A percentile compares a stretch with the other conserved stretches of the same genome.
Evolutionary conservation across 306 rosid species (phyloP).

Genomic region (Macrotyloma uniflorum): DNA sequence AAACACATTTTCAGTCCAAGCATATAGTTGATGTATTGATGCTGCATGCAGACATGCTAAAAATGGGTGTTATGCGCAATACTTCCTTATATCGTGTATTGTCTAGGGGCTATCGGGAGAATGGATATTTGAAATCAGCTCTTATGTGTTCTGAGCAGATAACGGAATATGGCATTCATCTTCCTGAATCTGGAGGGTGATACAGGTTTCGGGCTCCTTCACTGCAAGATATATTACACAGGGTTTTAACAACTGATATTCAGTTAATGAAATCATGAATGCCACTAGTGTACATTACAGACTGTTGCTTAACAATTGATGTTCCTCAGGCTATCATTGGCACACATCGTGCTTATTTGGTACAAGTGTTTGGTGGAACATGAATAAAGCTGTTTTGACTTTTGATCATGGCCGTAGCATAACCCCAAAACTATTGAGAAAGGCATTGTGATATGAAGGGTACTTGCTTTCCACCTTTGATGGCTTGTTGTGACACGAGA

Average conservation of each 20-base stretch:
- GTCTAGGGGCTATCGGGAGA: slow-evolving; percentile 55
- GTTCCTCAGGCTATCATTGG: slow-evolving; percentile 1
- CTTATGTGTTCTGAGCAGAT: slow-evolving; percentile 39
- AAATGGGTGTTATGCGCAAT: slow-evolving; percentile 60
- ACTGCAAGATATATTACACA: neutral
- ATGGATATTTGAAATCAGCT: slow-evolving; percentile 48
- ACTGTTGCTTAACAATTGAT: neutral
- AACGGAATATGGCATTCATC: slow-evolving; percentile 26
- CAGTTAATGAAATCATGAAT: neutral
- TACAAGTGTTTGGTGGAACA: slow-evolving; percentile 20
- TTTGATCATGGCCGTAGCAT: neutral
- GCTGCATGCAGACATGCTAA: slow-evolving; percentile 77
- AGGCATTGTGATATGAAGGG: neutral
- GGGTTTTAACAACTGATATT: neutral
- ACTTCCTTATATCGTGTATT: slow-evolving; percentile 34
- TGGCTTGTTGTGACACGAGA: neutral
- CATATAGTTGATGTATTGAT: slow-evolving; percentile 60
- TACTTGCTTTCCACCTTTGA: neutral
- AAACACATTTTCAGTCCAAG: slow-evolving; percentile 55
- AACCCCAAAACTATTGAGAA: slow-evolving; percentile 1
- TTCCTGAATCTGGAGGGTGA: slow-evolving; percentile 27
- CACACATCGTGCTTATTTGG: neutral
- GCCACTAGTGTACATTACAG: slow-evolving; percentile 1
- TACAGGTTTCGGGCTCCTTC: slow-evolving; percentile 18
- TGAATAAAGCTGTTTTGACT: neutral